Conservation (phyloP, 805 yeast genomes). For the Cyberlindnera japonica region DNA sequence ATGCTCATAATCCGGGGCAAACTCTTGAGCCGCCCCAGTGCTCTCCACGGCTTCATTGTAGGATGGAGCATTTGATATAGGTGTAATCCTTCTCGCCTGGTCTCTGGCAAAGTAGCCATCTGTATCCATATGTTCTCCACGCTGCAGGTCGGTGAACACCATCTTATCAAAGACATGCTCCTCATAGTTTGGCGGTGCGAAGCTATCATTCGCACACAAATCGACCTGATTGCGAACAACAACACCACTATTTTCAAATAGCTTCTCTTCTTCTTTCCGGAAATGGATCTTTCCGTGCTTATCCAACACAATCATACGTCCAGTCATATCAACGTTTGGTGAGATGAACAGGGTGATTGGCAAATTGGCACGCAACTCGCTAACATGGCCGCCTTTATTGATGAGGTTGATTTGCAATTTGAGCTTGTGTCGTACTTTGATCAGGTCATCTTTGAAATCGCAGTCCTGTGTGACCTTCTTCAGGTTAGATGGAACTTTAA, state of each 20-base stretch:
- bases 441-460: conserved; percentile 52
- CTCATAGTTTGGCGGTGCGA: conserved; percentile 77
- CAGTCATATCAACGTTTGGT: conserved; percentile 66
- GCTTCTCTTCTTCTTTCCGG: conserved; percentile 33
- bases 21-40: conserved; percentile 34
- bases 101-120: conserved; percentile 3
- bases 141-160: conserved; percentile 16
- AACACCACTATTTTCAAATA: conserved; percentile 23
- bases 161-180: conserved; percentile 64
- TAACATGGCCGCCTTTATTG: conserved; percentile 74
- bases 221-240: conserved; percentile 9
- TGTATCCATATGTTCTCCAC: too few relatives aligned
- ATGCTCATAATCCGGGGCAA: conserved; percentile 57
- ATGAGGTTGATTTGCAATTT: conserved; percentile 66
- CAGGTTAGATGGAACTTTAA: conserved; percentile 67
- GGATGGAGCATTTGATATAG: conserved; percentile 65
- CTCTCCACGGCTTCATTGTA: conserved; percentile 66
- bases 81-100: conserved; percentile 3
- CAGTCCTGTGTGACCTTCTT: conserved; percentile 80
- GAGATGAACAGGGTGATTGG: conserved; percentile 70
- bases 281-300: conserved; percentile 40
- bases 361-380: conserved; percentile 82
- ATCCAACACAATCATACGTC: conserved; percentile 36
- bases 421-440: conserved; percentile 80
- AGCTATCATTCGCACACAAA: conserved; percentile 38